Conservation (phyloP, 176 grass and related monocot species). For the Phyllostachys edulis region DNA sequence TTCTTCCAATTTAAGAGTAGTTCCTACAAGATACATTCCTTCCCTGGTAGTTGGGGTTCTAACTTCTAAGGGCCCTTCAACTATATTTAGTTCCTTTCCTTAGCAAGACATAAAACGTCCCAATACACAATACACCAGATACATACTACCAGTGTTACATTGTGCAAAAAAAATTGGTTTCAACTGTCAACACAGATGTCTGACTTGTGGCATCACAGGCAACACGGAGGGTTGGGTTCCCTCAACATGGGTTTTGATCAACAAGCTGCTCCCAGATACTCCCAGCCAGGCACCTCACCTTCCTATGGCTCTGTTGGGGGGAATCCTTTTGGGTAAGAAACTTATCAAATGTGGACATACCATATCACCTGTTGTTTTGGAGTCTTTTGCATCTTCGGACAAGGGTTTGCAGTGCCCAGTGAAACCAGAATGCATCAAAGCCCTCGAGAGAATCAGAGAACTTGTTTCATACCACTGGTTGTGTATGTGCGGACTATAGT, state of each 20-base stretch:
- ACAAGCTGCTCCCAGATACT: conserved; percentile 57
- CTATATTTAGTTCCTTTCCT: neutral
- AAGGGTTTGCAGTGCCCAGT: neutral
- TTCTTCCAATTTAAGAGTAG: neutral
- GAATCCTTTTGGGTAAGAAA: conserved; percentile 80
- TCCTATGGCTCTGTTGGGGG: conserved; percentile 63
- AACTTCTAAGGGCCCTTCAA: neutral
- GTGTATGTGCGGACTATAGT: conserved; percentile 35
- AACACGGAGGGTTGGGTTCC: conserved; percentile 60
- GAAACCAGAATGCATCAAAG: conserved; percentile 1
- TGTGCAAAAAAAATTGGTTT: too few relatives aligned
- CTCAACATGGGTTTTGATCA: conserved; percentile 58
- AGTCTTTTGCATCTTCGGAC: conserved; percentile 12
- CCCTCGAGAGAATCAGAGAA: conserved; percentile 24
- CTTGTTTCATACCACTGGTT: conserved; percentile 36
- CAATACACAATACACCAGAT: neutral
- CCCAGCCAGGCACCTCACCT: conserved; percentile 64
- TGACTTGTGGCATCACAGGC: conserved; percentile 52
- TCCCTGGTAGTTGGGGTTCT: neutral
- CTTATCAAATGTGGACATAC: neutral
- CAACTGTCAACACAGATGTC: neutral
- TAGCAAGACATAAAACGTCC: neutral
- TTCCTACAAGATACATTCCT: neutral
- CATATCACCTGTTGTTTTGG: conserved; percentile 15
- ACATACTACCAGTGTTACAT: neutral